Base-by-base conservation (phyloP, 495 filamentous ascomycete species). In the Penicillium diatomitis region DNA sequence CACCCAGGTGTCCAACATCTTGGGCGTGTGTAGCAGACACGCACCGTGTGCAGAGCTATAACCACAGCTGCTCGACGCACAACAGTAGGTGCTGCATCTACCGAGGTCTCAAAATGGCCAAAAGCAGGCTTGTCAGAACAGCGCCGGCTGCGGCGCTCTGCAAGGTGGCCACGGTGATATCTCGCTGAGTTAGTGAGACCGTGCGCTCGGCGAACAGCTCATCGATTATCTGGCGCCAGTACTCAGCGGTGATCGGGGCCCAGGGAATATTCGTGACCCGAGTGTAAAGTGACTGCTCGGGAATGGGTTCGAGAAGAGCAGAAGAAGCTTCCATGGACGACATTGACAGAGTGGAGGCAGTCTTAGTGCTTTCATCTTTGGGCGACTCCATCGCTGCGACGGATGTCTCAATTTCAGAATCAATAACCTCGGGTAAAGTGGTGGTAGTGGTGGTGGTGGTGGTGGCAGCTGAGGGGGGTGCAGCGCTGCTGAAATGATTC, bases 121-220 rank as follows among this genome's bases (percentile, higher is more conserved):
- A 65, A n/a, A 89, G 41, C 33, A 82, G 57, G 32, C 75, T 77
- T 47, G 78, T 77, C 2, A 87, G 56, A 2, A 79, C 73, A 5
- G 84, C 85, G 20, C 90, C 89, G 8, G 80, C 76, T n/a, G 79
- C 85, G 36, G 80, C 82, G 53, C 86, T 79, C 62, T 90, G 80
- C 30, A 91, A 61, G 8, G 81, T 82, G 48, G 85, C 68, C 30
- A 81, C 66, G 3, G 88, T 91, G 5, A 86, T 58, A 57, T 96
- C 90, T 40, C 81, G 75, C 65, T 88, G 87, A 20, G 80, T 77
- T 40, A 90, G 53, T 48, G 75, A 68, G 50, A 94, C 69, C 52
- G 69, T 67, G 53, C 81, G 74, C 32, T 90, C 83, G 67, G 87
- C 94, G 69, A 85, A 79, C 27, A 77, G 63, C 45, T 81, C 72